Base-by-base conservation (phyloP, 805 yeast species). In the Starmerella khaoyaiensis region DNA sequence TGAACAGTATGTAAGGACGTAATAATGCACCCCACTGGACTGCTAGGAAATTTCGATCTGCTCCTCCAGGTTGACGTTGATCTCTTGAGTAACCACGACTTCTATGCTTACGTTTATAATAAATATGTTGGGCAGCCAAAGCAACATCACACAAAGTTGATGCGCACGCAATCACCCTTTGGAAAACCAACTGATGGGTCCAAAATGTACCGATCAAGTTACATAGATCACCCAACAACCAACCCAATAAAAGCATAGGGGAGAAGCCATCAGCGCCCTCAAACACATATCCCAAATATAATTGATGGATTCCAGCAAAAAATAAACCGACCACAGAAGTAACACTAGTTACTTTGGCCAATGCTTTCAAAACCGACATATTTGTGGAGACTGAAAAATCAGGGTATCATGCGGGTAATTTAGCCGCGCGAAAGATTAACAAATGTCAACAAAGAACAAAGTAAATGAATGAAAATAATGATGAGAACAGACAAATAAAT, bases 201-300 rank as follows among this genome's bases (percentile, higher is more conserved):
- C 54, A 47, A 28, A 48, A 48, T 32, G 57, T 51, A 12, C 59
- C 60, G 15, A 53, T 22, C 32, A 53, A 47, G 40, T 55, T 56
- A 37, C 49, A 37, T 21, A 55, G 37, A 33, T 55, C 60, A 18
- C 59, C 60, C 6, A 50, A 25, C 5, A 56, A 50, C 53, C 57
- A 56, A 27, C 56, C 46, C 9, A 36, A 26, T 24, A 56, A 46
- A 29, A 56, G 51, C 17, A 41, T 33, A 5, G 49, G 49, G 31
- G 52, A 44, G 47, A 56, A 55, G 17, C 59, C 58, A 21, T 52
- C 51, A 15, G 51, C 52, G 16, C 48, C 48, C 20, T 51, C 48
- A 26, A 44, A 42, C n/a, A 39, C 21, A 34, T 45, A 49, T 19
- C 52, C 48, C 12, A 50, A 40, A 21, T 39, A 50, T 15, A 54